Percentiles rank a stretch among this genome's conserved stretches.
These are phyloP conservation scores for Aspergillus mulundensis DNA, from an alignment of 495 filamentous ascomycete species.

Conservation along the genomic window DNA sequence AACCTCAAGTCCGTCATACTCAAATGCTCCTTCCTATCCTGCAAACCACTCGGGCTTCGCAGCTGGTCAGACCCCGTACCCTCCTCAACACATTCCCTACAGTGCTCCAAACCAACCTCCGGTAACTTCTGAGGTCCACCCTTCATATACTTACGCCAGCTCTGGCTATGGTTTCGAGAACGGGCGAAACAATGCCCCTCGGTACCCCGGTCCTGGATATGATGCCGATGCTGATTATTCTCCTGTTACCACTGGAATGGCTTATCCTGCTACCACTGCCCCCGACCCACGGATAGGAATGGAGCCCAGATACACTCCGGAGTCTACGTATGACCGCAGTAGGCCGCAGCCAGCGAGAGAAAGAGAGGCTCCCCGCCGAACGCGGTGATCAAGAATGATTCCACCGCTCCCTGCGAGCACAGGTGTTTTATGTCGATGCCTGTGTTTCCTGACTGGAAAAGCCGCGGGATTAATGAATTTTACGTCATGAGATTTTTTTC, in stretches of 20 bases:
- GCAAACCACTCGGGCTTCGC: conserved; percentile 37
- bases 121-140: conserved; percentile 39
- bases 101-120: conserved; percentile 34
- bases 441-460: conserved; percentile 18
- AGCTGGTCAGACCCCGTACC: conserved; percentile 35
- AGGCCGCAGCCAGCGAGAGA: conserved; percentile 43
- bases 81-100: conserved; percentile 36
- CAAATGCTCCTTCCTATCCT: conserved; percentile 32
- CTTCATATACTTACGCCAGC: conserved; percentile 40
- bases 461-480: conserved; percentile 23
- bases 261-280: conserved; percentile 43
- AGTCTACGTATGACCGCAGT: conserved; percentile 38
- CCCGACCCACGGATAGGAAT: conserved; percentile 48
- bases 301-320: conserved; percentile 47
- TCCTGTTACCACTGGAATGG: conserved; percentile 41
- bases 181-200: conserved; percentile 44
- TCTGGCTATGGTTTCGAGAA: conserved; percentile 39
- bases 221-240: conserved; percentile 44
- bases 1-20: conserved; percentile 36
- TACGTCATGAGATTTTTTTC: conserved; percentile 12
- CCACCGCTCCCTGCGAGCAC: conserved; percentile 9
- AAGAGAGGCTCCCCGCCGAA: conserved; percentile 38
- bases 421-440: conserved; percentile 6
- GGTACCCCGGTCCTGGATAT: conserved; percentile 46
- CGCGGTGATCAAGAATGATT: conserved; percentile 29